These are phyloP conservation scores for Ceratocystis alfenasii DNA, from an alignment of 2,329 filamentous ascomycete species.

Conservation along the genomic window DNA sequence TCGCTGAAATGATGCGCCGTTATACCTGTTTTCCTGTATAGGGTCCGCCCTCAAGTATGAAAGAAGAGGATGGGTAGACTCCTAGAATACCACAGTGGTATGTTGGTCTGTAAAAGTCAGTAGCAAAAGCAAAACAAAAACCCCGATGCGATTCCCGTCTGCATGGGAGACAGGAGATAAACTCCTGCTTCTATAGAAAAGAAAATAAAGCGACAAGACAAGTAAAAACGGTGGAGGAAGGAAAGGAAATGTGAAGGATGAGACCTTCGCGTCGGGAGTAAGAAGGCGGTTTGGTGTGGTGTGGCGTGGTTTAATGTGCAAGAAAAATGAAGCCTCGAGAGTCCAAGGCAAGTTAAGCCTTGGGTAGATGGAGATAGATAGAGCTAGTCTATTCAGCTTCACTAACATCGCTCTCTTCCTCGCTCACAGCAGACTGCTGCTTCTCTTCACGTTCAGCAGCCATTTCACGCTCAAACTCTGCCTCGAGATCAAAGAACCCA, in stretches of 20 bases:
- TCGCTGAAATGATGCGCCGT: constrained; percentile 10
- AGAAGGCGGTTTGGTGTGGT: background rate
- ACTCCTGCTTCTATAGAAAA: background rate
- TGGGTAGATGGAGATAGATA: background rate
- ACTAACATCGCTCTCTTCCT: constrained; percentile 52
- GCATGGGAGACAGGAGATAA: background rate
- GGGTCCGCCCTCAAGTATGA: background rate
- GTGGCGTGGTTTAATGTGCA: no score
- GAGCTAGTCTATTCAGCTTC: constrained; percentile 44
- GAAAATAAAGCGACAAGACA: constrained; percentile 4
- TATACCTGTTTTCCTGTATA: constrained; percentile 1
- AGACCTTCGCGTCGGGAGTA: background rate
- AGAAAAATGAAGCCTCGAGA: background rate
- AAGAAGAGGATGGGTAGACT: background rate
- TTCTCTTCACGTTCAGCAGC: constrained; percentile 47
- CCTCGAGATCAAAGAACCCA: constrained; percentile 26
- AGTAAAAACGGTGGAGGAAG: background rate
- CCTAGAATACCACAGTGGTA: background rate
- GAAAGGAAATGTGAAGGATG: background rate
- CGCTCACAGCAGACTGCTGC: constrained; percentile 32
- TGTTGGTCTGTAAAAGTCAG: background rate
- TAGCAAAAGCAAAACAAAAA: background rate
- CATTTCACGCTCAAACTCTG: constrained; percentile 40
- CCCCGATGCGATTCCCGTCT: background rate
- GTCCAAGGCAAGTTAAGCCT: background rate